phyloP scores from a whole-genome alignment of 2,329 filamentous ascomycete genomes.

The Leptographium wingfieldii region DNA sequence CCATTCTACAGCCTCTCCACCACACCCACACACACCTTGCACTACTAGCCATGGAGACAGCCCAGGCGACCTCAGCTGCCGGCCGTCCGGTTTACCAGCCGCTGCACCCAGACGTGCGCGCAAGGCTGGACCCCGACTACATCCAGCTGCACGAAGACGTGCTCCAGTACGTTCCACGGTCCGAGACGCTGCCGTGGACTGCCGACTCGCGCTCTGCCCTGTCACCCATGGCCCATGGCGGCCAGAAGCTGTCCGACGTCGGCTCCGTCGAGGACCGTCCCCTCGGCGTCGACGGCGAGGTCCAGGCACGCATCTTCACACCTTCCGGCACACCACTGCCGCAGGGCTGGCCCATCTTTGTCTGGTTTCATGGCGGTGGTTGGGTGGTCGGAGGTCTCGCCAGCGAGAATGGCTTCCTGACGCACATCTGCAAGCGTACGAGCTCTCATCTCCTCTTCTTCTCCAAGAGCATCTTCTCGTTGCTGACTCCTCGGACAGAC shows the following conservation, averaged over 20 bases:
- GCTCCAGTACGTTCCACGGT: conserved; percentile 23
- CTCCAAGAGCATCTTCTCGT: not conserved
- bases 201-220: conserved; percentile 17
- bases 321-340: conserved; percentile 15
- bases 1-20: not conserved
- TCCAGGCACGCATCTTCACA: conserved; percentile 20
- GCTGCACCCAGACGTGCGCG: conserved; percentile 20
- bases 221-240: conserved; percentile 11
- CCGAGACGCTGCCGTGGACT: conserved; percentile 23
- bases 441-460: not conserved
- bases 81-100: conserved; percentile 16
- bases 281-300: conserved; percentile 18
- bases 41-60: not conserved
- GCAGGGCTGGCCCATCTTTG: conserved; percentile 22
- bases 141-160: conserved; percentile 24
- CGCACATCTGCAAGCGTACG: conserved; percentile 17
- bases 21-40: not conserved
- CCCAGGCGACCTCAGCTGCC: not conserved
- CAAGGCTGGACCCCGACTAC: conserved; percentile 24
- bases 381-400: conserved; percentile 24
- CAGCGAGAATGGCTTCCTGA: conserved; percentile 22
- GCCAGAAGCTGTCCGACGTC: not conserved
- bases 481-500: not conserved
- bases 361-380: conserved; percentile 28
- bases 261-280: conserved; percentile 11